phyloP scores from a whole-genome alignment of 2,329 filamentous ascomycete genomes.

The Pochonia chlamydosporia region DNA sequence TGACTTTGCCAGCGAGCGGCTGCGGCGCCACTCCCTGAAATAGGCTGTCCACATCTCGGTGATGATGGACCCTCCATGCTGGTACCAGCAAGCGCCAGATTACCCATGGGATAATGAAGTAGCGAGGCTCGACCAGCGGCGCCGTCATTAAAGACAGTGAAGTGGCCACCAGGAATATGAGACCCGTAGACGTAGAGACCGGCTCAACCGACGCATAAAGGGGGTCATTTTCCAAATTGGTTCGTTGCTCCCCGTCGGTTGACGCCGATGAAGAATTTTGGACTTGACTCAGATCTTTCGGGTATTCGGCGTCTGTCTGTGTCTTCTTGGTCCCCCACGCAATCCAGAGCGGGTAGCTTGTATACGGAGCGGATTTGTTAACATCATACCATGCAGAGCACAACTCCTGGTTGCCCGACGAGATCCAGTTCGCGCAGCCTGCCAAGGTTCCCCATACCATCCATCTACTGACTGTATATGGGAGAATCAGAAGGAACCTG shows the following conservation, averaged over 20 bases:
- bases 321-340: background rate
- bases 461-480: conserved; percentile 69
- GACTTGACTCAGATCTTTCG: conserved; percentile 4
- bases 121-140: conserved; percentile 88
- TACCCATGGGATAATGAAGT: conserved; percentile 93
- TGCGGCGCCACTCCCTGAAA: background rate
- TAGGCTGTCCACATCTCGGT: conserved; percentile 3
- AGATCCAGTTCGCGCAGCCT: conserved; percentile 26
- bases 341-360: conserved; percentile 23
- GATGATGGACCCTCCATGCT: conserved; percentile 28
- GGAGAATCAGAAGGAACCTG: conserved; percentile 60
- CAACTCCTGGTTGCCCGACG: conserved; percentile 2
- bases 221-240: conserved; percentile 19
- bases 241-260: conserved; percentile 5
- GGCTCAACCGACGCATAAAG: conserved; percentile 22
- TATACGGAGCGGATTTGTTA: conserved; percentile 13
- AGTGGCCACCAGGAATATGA: conserved; percentile 62
- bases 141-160: conserved; percentile 77
- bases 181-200: conserved; percentile 42
- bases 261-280: background rate
- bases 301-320: conserved; percentile 11
- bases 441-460: conserved; percentile 59
- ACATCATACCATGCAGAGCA: background rate
- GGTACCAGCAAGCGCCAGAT: conserved; percentile 83
- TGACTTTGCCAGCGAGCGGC: conserved; percentile 1